A percentile compares a stretch with the other conserved stretches of the same genome.
Evolutionary conservation across 345 rosid species (phyloP).

Genomic region (Gossypium longicalyx): DNA sequence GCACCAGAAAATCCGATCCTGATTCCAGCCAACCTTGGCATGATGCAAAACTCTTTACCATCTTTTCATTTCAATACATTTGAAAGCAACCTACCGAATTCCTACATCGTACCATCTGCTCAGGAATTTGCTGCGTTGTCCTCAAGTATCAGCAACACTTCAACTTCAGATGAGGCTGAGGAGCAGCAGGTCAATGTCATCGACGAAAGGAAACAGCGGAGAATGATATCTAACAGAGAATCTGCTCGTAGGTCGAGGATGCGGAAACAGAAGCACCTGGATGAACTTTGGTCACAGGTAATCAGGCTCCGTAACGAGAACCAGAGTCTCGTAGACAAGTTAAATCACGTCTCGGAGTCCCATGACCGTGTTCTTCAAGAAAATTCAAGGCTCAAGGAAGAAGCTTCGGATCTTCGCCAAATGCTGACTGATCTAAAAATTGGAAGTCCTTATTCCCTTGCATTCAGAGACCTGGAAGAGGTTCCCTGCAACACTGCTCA

Average conservation of each 20-base stretch:
- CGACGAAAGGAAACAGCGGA: conserved; percentile 85
- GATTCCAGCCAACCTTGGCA: conserved; percentile 33
- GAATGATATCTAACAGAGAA: conserved; percentile 95
- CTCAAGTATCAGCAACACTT: conserved; percentile 57
- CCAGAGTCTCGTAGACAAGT: conserved; percentile 56
- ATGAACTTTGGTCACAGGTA: conserved; percentile 89
- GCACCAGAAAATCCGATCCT: conserved; percentile 33
- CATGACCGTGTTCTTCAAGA: conserved; percentile 64
- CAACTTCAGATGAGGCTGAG: conserved; percentile 78
- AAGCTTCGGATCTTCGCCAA: conserved; percentile 67
- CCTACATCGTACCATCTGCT: conserved; percentile 30
- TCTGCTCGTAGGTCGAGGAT: conserved; percentile 95
- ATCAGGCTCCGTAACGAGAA: conserved; percentile 70
- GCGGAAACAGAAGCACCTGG: conserved; percentile 94
- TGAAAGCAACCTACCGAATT: conserved; percentile 32
- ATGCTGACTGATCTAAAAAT: conserved; percentile 52
- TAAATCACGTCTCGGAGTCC: conserved; percentile 58
- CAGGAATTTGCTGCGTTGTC: conserved; percentile 35
- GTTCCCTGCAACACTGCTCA: conserved; percentile 43
- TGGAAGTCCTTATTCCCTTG: conserved; percentile 39
- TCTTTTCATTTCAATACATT: conserved; percentile 43
- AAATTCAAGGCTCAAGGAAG: conserved; percentile 75
- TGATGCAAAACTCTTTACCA: conserved; percentile 29
- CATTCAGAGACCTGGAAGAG: conserved; percentile 52
- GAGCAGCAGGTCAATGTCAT: conserved; percentile 53